phyloP scores from a whole-genome alignment of 495 filamentous ascomycete species.

The Aspergillus coremiiformis region DNA sequence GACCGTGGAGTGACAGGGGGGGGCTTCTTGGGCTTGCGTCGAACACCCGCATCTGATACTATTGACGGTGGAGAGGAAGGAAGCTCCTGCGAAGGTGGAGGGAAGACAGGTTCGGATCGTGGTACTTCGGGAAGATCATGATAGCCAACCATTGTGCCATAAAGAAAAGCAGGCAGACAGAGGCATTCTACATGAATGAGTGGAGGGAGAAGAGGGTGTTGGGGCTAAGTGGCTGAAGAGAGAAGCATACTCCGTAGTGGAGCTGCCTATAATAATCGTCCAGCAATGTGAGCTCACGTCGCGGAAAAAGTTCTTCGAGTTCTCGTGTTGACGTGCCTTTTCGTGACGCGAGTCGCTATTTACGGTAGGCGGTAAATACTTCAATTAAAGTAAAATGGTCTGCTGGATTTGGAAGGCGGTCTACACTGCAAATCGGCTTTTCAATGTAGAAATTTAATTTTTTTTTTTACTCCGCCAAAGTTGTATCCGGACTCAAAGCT shows the following conservation, averaged over 20 bases:
- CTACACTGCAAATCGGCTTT: constrained; percentile 10
- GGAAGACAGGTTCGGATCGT: constrained; percentile 37
- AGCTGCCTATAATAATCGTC: constrained; percentile 2
- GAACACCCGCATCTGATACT: constrained; percentile 34
- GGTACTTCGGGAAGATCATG: constrained; percentile 34
- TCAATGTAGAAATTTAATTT: constrained; percentile 29
- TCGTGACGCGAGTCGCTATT: constrained; percentile 19
- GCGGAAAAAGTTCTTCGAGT: constrained; percentile 10
- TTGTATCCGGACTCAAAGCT: constrained; percentile 25
- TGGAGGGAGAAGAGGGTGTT: constrained; percentile 2
- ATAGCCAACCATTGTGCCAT: constrained; percentile 30
- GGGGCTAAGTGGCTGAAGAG: constrained; percentile 4
- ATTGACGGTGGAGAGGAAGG: constrained; percentile 44
- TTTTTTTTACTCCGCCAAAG: constrained; percentile 27
- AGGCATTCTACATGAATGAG: constrained; percentile 19
- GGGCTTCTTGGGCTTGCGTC: constrained; percentile 40
- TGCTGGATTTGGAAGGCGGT: constrained; percentile 13
- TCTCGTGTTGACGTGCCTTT: constrained; percentile 24
- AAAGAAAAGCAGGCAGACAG: constrained; percentile 14
- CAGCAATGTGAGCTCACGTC: constrained; percentile 14
- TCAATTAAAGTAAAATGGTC: constrained; percentile 1
- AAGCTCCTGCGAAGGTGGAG: constrained; percentile 29
- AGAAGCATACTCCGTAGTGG: constrained; percentile 17
- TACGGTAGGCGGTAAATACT: constrained; percentile 15
- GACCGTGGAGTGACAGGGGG: constrained; percentile 63